These are phyloP conservation scores for Thraustochytrium striatum DNA, from an alignment of 352 stramenopile genomes.

Conservation along the genomic window DNA sequence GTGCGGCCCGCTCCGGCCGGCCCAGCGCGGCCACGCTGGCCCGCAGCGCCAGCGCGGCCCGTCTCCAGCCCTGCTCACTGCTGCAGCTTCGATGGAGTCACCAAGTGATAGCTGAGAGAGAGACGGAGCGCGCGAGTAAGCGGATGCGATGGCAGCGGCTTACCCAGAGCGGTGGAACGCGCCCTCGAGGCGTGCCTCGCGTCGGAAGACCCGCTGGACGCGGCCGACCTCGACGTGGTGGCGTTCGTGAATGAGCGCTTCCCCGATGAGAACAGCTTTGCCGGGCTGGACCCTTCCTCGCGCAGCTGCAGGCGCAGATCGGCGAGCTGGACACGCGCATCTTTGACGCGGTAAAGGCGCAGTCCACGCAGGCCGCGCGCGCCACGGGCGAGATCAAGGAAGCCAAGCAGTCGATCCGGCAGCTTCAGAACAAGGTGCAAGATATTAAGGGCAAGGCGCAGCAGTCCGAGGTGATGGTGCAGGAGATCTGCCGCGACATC, in stretches of 20 bases:
- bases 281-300: conserved; percentile 74
- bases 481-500: conserved; percentile 97
- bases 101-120: too few relatives aligned
- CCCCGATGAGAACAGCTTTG: conserved; percentile 66
- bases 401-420: conserved; percentile 69
- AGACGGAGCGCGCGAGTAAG: too few relatives aligned
- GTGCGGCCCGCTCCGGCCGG: too few relatives aligned
- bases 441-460: conserved; percentile 87
- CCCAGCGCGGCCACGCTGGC: too few relatives aligned
- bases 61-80: too few relatives aligned
- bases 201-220: conserved; percentile 65
- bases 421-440: conserved; percentile 84
- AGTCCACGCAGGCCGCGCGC: conserved; percentile 56
- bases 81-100: too few relatives aligned
- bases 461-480: conserved; percentile 90
- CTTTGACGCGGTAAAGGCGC: conserved; percentile 56
- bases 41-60: too few relatives aligned
- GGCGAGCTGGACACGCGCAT: conserved; percentile 72
- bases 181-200: too few relatives aligned
- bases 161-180: too few relatives aligned
- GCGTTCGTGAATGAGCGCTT: conserved; percentile 87
- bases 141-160: too few relatives aligned
- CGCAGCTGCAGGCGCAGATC: conserved; percentile 57
- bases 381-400: conserved; percentile 58
- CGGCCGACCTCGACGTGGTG: conserved; percentile 78